Evolutionary conservation across 805 yeast genomes (phyloP), one percentile per base, ranked within the genome.

Genomic region (Spathaspora boniae): DNA sequence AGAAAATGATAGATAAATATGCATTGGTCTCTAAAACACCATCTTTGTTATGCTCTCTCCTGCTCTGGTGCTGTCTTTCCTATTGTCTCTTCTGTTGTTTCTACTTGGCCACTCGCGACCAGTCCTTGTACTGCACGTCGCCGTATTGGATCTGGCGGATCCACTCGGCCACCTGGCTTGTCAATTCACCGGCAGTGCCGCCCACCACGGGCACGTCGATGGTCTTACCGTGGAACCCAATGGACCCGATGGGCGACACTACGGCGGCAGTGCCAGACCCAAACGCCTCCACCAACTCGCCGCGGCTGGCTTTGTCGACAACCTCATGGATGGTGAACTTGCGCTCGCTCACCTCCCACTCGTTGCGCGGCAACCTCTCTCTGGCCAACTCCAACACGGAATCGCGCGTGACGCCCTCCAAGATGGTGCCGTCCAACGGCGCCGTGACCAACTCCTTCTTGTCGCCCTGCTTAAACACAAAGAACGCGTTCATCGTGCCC

Each of bases 181-280:
- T 88, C 56, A 91, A 69, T 45, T 74, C 78, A 53, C 95, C 95
- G 58, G 87, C 82, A 58, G 82, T 80, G 42, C 95, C 96, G 38
- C 74, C 78, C 41, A 79, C 75, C 43, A 86, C 62, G 42, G 98
- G 98, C 31, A 91, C 91, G 5, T 64, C 45, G 47, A 91, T 86
- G 43, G 74, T 76, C 54, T 78, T 58, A 35, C 82, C 94, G 42
- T 74, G 70, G 79, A 80, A 91, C 36, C 89, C 89, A 54, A 91
- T 86, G 52, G 74, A 83, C 61, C 84, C 81, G 56, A 91, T 88
- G 48, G 98, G 98, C 22, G 95, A 81, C 29, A 93, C 98, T 53
- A 91, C 80, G 29, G 98, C 98, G 42, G 98, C 98, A 37, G 98
- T 91, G 53, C 98, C 98, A n/a, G 96, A 72, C 48, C 98, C 98